These are phyloP conservation scores for Amanita exitialis DNA, from an alignment of 768 basidiomycete species.

Conservation along the genomic window DNA sequence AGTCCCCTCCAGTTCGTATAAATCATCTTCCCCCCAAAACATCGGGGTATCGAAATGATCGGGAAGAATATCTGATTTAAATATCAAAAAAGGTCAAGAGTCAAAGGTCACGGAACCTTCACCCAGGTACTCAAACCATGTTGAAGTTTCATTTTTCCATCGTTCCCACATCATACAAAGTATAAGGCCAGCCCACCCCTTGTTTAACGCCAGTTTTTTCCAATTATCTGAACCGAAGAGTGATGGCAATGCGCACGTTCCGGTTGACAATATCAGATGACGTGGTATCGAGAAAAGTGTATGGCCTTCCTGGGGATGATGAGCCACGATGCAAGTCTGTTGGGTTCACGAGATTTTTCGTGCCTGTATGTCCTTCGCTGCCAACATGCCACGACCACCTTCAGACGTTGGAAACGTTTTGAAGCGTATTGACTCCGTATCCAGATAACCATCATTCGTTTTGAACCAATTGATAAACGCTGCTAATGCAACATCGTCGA, in stretches of 20 bases:
- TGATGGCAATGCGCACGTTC: conserved; percentile 57
- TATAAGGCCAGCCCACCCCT: conserved; percentile 84
- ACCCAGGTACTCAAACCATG: conserved; percentile 71
- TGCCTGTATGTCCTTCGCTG: conserved; percentile 66
- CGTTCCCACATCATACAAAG: conserved; percentile 96
- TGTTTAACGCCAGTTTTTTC: conserved; percentile 45
- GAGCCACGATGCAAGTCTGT: background rate
- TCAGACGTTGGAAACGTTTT: conserved; percentile 34
- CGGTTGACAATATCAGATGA: conserved; percentile 63
- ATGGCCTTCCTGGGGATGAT: conserved; percentile 47
- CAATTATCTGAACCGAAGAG: conserved; percentile 56
- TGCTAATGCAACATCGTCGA: background rate
- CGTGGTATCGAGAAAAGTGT: conserved; percentile 80
- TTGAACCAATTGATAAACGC: conserved; percentile 53
- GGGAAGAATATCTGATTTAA: conserved; percentile 51
- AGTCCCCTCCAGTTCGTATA: conserved; percentile 71
- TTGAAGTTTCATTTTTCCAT: conserved; percentile 47
- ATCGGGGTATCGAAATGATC: conserved; percentile 78
- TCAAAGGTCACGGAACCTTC: conserved; percentile 11
- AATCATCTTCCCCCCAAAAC: conserved; percentile 79
- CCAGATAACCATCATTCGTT: conserved; percentile 37
- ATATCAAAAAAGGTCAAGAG: background rate
- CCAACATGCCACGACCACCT: conserved; percentile 67
- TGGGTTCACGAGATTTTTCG: background rate
- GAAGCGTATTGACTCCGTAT: conserved; percentile 35